These are phyloP conservation scores for Trichosanthes truncata DNA, from an alignment of 306 rosid species.

Conservation along the genomic window DNA sequence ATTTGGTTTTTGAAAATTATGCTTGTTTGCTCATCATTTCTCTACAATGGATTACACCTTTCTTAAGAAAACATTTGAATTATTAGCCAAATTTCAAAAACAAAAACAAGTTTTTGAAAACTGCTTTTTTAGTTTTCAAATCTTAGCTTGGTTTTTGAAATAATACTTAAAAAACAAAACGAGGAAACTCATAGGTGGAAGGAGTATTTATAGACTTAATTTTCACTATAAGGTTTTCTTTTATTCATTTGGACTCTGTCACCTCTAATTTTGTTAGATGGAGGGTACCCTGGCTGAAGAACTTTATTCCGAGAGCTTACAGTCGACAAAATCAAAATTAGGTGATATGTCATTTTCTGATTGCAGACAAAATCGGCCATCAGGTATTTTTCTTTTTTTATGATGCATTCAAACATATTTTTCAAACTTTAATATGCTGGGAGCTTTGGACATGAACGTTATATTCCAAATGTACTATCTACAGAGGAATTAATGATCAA, in stretches of 20 bases:
- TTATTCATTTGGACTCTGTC: neutral
- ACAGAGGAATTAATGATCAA: neutral
- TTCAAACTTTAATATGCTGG: neutral
- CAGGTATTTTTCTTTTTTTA: conserved; percentile 19
- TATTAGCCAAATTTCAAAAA: too few relatives aligned
- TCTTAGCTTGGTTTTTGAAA: too few relatives aligned
- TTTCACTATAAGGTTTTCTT: neutral
- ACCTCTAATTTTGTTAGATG: conserved; percentile 35
- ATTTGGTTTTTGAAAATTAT: too few relatives aligned
- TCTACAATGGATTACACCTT: too few relatives aligned
- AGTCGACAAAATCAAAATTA: conserved; percentile 34
- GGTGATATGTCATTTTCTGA: conserved; percentile 9
- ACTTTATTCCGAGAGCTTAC: conserved; percentile 59
- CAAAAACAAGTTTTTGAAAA: too few relatives aligned
- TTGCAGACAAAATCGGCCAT: conserved; percentile 13
- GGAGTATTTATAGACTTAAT: too few relatives aligned
- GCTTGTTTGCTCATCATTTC: too few relatives aligned
- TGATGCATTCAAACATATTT: neutral
- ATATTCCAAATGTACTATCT: neutral
- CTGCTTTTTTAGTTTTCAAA: too few relatives aligned
- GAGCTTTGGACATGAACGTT: neutral
- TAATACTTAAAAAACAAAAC: too few relatives aligned
- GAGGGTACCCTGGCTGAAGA: conserved; percentile 55
- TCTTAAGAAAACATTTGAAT: too few relatives aligned
- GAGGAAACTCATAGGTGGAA: too few relatives aligned